phyloP scores from a whole-genome alignment of 2,329 filamentous ascomycete species.

The Paecilomyces sp. region DNA sequence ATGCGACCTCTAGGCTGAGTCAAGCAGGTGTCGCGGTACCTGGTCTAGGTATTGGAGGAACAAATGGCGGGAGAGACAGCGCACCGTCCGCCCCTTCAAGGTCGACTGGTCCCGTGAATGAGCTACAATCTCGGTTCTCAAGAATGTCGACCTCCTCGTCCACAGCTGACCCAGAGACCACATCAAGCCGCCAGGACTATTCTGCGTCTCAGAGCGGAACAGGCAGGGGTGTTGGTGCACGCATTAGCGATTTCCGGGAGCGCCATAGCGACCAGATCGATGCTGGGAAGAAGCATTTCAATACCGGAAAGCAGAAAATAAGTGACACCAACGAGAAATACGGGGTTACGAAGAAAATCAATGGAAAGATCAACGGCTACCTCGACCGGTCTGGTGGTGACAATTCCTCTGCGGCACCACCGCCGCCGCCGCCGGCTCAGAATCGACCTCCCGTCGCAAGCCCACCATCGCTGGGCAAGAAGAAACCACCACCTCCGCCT shows the following conservation, averaged over 20 bases:
- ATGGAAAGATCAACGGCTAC: conserved; percentile 33
- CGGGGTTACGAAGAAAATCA: conserved; percentile 45
- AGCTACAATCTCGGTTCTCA: conserved; percentile 63
- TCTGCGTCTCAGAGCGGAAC: conserved; percentile 55
- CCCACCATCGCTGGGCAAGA: conserved; percentile 24
- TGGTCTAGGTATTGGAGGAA: conserved; percentile 61
- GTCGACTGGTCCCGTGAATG: conserved; percentile 47
- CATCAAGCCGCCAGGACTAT: conserved; percentile 50
- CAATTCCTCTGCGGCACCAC: conserved; percentile 5
- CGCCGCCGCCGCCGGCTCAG: conserved; percentile 12
- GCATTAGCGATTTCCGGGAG: conserved; percentile 62
- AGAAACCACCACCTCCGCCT: conserved; percentile 51
- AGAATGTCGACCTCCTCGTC: conserved; percentile 40
- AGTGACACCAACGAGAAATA: conserved; percentile 57
- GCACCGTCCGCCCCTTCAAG: conserved; percentile 18
- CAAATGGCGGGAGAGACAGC: conserved; percentile 18
- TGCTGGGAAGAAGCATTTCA: conserved; percentile 47
- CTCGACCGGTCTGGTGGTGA: no score
- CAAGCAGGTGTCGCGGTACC: conserved; percentile 73
- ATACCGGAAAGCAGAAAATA: conserved; percentile 51
- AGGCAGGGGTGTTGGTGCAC: conserved; percentile 52
- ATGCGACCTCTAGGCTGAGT: conserved; percentile 59
- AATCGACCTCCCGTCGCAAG: conserved; percentile 18
- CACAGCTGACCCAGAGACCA: conserved; percentile 22
- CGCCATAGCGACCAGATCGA: conserved; percentile 62